These are phyloP conservation scores for Aspergillus fumigatus DNA, from an alignment of 2,329 filamentous ascomycete genomes.

Conservation along the genomic window DNA sequence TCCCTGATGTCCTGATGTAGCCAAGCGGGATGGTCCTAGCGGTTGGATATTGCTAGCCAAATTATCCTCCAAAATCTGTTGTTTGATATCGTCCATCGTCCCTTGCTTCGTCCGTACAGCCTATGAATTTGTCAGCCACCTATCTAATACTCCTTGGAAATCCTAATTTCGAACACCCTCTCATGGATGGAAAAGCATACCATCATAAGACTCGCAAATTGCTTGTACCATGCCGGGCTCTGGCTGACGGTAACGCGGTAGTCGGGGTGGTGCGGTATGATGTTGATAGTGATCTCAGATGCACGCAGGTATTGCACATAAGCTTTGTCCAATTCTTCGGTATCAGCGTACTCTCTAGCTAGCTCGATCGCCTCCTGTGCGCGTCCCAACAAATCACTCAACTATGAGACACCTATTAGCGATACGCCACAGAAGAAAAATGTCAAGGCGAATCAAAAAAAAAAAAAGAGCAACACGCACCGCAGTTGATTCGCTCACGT, in stretches of 20 bases:
- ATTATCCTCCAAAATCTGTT: constrained; percentile 37
- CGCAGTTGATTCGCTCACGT: constrained; percentile 28
- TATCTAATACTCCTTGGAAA: not conserved
- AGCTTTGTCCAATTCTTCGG: constrained; percentile 60
- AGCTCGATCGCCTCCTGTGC: constrained; percentile 35
- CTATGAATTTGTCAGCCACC: constrained; percentile 17
- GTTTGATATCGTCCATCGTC: constrained; percentile 39
- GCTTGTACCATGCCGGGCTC: constrained; percentile 44
- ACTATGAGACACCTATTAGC: constrained; percentile 23
- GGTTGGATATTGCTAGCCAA: constrained; percentile 26
- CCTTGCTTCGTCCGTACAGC: constrained; percentile 39
- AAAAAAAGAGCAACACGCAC: constrained; percentile 18
- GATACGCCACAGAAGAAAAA: not conserved
- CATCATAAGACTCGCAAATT: constrained; percentile 50
- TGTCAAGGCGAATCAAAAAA: not conserved
- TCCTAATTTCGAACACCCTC: not conserved
- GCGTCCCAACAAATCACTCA: constrained; percentile 29
- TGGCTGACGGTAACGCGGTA: constrained; percentile 62
- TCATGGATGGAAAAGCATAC: constrained; percentile 14
- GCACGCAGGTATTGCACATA: constrained; percentile 81
- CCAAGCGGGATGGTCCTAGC: constrained; percentile 9
- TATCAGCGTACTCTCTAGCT: constrained; percentile 28
- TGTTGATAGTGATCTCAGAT: constrained; percentile 70
- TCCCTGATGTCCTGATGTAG: constrained; percentile 9
- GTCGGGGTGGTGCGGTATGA: constrained; percentile 71